These are phyloP conservation scores for Phylloporus sp. DNA, from an alignment of 768 basidiomycete species.

Conservation along the genomic window DNA sequence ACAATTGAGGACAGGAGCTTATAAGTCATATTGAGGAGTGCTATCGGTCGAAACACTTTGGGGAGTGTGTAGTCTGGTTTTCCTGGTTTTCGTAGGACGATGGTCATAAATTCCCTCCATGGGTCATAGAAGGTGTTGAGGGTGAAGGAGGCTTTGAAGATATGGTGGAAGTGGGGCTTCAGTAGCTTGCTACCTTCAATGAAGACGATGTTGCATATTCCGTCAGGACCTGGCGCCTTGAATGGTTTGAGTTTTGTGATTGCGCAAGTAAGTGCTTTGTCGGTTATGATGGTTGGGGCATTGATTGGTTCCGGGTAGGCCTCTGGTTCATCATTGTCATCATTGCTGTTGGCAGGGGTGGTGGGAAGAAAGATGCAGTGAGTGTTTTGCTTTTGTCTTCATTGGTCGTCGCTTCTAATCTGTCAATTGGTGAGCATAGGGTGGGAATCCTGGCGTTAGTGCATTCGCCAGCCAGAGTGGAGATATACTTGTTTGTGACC, in stretches of 20 bases:
- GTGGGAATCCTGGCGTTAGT: not conserved
- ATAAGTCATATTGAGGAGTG: not conserved
- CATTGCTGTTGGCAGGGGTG: too few relatives aligned
- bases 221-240: conserved; percentile 26
- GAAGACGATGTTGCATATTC: conserved; percentile 26
- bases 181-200: conserved; percentile 7
- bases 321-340: too few relatives aligned
- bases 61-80: conserved; percentile 31
- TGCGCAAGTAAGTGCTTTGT: too few relatives aligned
- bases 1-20: not conserved
- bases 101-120: conserved; percentile 27
- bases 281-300: too few relatives aligned
- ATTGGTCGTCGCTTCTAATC: too few relatives aligned
- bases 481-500: conserved; percentile 8
- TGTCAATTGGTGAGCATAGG: too few relatives aligned
- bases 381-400: too few relatives aligned
- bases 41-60: conserved; percentile 36
- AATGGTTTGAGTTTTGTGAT: too few relatives aligned
- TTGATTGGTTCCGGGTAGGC: too few relatives aligned
- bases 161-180: conserved; percentile 7
- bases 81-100: conserved; percentile 36
- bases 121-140: conserved; percentile 8
- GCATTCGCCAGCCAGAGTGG: fast-evolving
- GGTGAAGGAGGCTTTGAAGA: too few relatives aligned
- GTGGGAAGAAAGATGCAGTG: too few relatives aligned